Conservation (phyloP, 345 rosid species). For the Brassica cretica region DNA sequence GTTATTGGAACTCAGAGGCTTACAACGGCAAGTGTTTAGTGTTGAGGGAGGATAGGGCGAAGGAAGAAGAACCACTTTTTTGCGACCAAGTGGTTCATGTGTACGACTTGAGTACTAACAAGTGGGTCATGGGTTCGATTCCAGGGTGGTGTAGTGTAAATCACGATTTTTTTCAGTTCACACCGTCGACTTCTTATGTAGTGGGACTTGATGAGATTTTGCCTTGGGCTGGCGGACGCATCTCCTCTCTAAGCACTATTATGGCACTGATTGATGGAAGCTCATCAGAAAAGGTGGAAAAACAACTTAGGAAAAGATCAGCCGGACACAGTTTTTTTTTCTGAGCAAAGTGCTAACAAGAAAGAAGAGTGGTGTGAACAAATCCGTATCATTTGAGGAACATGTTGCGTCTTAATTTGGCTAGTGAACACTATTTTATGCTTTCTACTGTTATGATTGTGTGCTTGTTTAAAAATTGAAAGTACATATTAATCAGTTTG, state of each 20-base stretch:
- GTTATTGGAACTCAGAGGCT: not conserved
- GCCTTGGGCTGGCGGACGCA: not conserved
- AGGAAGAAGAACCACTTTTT: not conserved
- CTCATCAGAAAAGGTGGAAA: not conserved
- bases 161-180: not conserved
- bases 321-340: not conserved
- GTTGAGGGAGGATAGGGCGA: not conserved
- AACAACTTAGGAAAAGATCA: not conserved
- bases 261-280: not conserved
- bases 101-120: slow-evolving; percentile 10
- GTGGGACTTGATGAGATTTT: slow-evolving; percentile 18
- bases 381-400: not conserved
- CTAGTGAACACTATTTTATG: not conserved
- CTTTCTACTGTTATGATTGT: not conserved
- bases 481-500: not conserved
- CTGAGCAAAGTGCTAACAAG: not conserved
- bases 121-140: not conserved
- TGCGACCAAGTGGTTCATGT: not conserved
- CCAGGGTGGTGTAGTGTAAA: not conserved
- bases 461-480: not conserved
- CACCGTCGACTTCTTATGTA: not conserved
- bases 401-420: not conserved
- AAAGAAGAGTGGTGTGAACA: not conserved
- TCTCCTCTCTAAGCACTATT: not conserved
- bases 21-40: slow-evolving; percentile 8